A percentile compares a stretch with the other conserved stretches of the same genome.
These are phyloP conservation scores for Kalaharituber pfeilii DNA, from an alignment of 2,329 filamentous ascomycete species.

Conservation along the genomic window DNA sequence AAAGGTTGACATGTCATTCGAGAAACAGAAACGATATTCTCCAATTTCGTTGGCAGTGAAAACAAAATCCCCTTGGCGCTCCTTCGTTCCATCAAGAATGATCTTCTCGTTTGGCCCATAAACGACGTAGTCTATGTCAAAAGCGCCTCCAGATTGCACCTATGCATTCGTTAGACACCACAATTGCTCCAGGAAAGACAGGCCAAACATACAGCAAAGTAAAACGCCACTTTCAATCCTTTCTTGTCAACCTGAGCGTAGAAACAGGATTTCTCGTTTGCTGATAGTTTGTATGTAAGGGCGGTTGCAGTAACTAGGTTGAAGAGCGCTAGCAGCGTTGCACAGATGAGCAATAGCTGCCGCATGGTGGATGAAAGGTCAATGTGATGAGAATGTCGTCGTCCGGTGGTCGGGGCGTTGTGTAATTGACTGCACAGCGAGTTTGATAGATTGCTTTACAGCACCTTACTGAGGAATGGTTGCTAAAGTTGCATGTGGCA, in stretches of 20 bases:
- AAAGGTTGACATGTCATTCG: slow-evolving; percentile 96
- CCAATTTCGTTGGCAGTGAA: slow-evolving; percentile 79
- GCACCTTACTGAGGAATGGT: too few species aligned
- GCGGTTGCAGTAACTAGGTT: slow-evolving; percentile 68
- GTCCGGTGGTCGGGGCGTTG: too few species aligned
- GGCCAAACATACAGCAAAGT: slow-evolving; percentile 64
- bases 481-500: not conserved
- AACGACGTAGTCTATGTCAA: slow-evolving; percentile 89
- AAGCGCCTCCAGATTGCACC: slow-evolving; percentile 96
- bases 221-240: slow-evolving; percentile 86
- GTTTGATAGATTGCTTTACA: too few species aligned
- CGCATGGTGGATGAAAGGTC: slow-evolving; percentile 48
- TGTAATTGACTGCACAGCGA: too few species aligned
- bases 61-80: slow-evolving; percentile 91
- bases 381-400: too few species aligned
- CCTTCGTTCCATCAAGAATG: slow-evolving; percentile 74
- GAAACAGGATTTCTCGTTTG: slow-evolving; percentile 94
- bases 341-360: slow-evolving; percentile 39
- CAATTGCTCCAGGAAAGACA: not conserved
- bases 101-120: slow-evolving; percentile 63
- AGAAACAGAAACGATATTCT: slow-evolving; percentile 95
- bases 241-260: slow-evolving; percentile 60
- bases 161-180: slow-evolving; percentile 26
- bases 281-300: slow-evolving; percentile 76
- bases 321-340: slow-evolving; percentile 47